phyloP scores from a whole-genome alignment of 805 yeast species.

The Candida gorgasii region DNA sequence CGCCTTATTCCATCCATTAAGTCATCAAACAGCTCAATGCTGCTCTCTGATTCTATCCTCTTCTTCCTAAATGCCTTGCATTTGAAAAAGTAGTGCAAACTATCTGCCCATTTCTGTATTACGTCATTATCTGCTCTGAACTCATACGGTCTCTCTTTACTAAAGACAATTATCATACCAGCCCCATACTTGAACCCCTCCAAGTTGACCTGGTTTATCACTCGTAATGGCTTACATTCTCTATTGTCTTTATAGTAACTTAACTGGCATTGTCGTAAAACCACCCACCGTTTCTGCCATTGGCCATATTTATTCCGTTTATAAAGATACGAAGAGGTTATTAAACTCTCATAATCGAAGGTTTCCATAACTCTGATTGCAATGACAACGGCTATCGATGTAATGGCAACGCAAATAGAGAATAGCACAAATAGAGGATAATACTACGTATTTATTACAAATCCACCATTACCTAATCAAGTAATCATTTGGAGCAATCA shows the following conservation, averaged over 20 bases:
- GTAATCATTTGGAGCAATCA: constrained; percentile 3
- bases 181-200: constrained; percentile 15
- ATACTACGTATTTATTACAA: neutral
- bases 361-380: neutral
- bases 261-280: constrained; percentile 37
- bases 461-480: neutral
- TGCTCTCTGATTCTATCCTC: neutral
- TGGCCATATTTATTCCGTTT: constrained; percentile 8
- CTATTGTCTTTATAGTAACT: constrained; percentile 39
- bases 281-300: constrained; percentile 44
- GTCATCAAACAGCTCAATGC: constrained; percentile 4
- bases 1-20: neutral
- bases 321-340: neutral
- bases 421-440: neutral
- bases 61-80: neutral
- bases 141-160: constrained; percentile 18
- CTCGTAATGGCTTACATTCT: constrained; percentile 39
- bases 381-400: too few relatives aligned
- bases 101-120: constrained; percentile 19
- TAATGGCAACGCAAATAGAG: too few relatives aligned
- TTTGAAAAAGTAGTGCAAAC: constrained; percentile 10
- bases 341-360: neutral
- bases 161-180: constrained; percentile 22
- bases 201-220: constrained; percentile 25
- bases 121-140: neutral